phyloP scores from a whole-genome alignment of 2,329 filamentous ascomycete species.

The Xylaria hypoxylon region DNA sequence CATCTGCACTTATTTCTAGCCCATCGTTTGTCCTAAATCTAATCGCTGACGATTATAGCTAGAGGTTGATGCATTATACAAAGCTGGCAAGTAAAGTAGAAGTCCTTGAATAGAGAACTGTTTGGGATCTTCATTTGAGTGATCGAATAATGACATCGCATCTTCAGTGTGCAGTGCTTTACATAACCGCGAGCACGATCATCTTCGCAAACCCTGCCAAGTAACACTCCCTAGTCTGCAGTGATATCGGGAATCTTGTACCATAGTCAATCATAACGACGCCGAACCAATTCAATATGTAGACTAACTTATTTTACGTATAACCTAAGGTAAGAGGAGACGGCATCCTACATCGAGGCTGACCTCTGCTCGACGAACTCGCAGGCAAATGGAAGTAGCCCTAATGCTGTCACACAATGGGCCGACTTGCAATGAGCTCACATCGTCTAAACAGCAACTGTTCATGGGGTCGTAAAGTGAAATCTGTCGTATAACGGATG shows the following conservation, averaged over 20 bases:
- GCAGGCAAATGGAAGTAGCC: constrained; percentile 11
- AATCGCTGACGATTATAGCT: not conserved
- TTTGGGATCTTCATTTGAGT: not conserved
- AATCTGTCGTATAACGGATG: not conserved
- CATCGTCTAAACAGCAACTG: constrained; percentile 25
- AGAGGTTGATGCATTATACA: not conserved
- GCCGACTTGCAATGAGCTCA: constrained; percentile 35
- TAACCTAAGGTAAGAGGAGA: constrained; percentile 15
- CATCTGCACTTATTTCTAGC: not conserved
- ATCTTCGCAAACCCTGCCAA: constrained; percentile 15
- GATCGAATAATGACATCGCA: not conserved
- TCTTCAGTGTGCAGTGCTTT: not conserved
- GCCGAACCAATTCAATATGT: not conserved
- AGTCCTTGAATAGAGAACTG: not conserved
- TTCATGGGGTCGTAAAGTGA: constrained; percentile 21
- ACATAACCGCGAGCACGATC: constrained; percentile 4
- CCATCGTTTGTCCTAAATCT: not conserved
- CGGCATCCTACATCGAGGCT: constrained; percentile 29
- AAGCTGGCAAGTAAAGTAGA: not conserved
- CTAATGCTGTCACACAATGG: constrained; percentile 26
- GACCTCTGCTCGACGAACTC: constrained; percentile 34
- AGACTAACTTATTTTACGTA: constrained; percentile 6
- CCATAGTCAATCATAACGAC: constrained; percentile 3
- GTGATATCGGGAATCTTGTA: constrained; percentile 14
- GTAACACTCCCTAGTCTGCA: constrained; percentile 22